These are phyloP conservation scores for Cyberlindnera bimundalis DNA, from an alignment of 805 yeast genomes.

Conservation along the genomic window DNA sequence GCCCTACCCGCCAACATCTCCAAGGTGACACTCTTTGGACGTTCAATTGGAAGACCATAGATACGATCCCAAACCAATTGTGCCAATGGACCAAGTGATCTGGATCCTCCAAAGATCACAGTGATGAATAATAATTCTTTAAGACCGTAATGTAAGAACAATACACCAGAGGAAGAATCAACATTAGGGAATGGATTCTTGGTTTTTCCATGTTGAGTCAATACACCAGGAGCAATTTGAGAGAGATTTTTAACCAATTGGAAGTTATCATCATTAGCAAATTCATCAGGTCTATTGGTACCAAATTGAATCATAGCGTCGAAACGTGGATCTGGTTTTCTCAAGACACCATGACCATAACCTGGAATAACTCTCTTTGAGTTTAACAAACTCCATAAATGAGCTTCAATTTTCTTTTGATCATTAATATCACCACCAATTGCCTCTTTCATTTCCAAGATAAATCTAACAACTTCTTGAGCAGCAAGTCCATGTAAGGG, in stretches of 20 bases:
- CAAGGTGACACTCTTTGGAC: conserved; percentile 48
- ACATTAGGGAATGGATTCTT: conserved; percentile 86
- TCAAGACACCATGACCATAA: conserved; percentile 83
- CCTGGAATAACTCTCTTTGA: conserved; percentile 82
- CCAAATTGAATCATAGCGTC: conserved; percentile 72
- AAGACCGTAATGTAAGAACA: conserved; percentile 77
- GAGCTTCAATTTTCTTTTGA: conserved; percentile 53
- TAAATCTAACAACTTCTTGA: conserved; percentile 78
- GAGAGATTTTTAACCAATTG: conserved; percentile 62
- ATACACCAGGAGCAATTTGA: conserved; percentile 70
- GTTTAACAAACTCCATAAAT: conserved; percentile 69
- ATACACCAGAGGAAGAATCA: conserved; percentile 74
- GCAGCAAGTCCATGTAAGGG: conserved; percentile 85
- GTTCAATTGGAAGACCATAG: conserved; percentile 74
- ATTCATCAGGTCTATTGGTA: conserved; percentile 45
- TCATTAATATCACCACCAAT: conserved; percentile 31
- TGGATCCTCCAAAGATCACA: conserved; percentile 77
- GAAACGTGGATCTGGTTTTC: conserved; percentile 82
- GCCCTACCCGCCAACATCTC: conserved; percentile 13
- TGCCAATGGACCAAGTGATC: conserved; percentile 75
- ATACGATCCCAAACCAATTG: conserved; percentile 79
- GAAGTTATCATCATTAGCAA: conserved; percentile 61
- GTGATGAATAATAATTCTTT: conserved; percentile 73
- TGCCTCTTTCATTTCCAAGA: conserved; percentile 56
- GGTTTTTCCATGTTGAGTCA: conserved; percentile 77